These are phyloP conservation scores for Ogataea zsoltii DNA, from an alignment of 805 yeast genomes.

Conservation along the genomic window DNA sequence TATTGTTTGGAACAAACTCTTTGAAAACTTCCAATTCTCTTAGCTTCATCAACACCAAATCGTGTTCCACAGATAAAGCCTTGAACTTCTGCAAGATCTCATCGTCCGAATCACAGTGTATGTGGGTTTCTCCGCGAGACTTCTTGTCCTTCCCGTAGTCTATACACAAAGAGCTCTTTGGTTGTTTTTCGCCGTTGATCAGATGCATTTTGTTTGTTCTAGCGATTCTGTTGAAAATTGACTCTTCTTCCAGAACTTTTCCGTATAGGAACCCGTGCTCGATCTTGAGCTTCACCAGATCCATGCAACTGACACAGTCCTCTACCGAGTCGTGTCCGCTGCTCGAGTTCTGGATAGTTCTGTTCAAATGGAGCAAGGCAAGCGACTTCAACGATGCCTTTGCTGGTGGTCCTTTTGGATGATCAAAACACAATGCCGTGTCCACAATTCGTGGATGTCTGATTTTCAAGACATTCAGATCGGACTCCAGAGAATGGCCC, in stretches of 20 bases:
- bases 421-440: slow-evolving; percentile 76
- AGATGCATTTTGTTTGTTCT: slow-evolving; percentile 23
- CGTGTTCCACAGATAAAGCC: slow-evolving; percentile 39
- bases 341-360: slow-evolving; percentile 64
- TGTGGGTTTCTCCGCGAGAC: slow-evolving; percentile 31
- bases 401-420: slow-evolving; percentile 78
- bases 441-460: slow-evolving; percentile 78
- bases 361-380: slow-evolving; percentile 53
- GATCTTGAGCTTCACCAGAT: slow-evolving; percentile 69
- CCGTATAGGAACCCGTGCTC: slow-evolving; percentile 71
- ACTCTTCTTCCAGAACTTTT: slow-evolving; percentile 41
- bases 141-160: slow-evolving; percentile 21
- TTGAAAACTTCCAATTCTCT: slow-evolving; percentile 56
- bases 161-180: slow-evolving; percentile 29
- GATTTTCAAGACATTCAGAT: slow-evolving; percentile 66
- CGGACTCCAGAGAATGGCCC: slow-evolving; percentile 91
- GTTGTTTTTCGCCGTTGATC: slow-evolving; percentile 26
- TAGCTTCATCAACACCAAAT: slow-evolving; percentile 55
- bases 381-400: slow-evolving; percentile 78
- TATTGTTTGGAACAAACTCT: slow-evolving; percentile 20
- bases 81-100: slow-evolving; percentile 49
- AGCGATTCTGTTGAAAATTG: slow-evolving; percentile 42
- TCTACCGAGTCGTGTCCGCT: slow-evolving; percentile 84
- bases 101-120: slow-evolving; percentile 58
- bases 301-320: slow-evolving; percentile 80